Base-by-base conservation (phyloP, 345 rosid genomes). In the Streptanthus diversifolius region DNA sequence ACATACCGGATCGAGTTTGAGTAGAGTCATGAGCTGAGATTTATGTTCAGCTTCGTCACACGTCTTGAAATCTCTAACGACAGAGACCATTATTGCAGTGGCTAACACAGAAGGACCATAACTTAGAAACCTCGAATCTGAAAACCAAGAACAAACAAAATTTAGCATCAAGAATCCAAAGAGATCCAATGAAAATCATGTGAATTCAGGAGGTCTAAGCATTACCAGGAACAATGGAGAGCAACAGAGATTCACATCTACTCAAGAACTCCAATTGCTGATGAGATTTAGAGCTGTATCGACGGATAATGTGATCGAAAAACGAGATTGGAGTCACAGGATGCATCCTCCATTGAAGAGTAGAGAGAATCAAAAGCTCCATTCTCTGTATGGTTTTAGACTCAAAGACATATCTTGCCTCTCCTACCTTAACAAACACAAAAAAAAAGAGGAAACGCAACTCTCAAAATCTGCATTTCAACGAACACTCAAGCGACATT, bases 311-410 rank as follows among this genome's bases (percentile, higher is more conserved):
- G 77, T 89, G 90, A 82, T 93, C 87, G 61, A 93, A 81, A 74
- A 78, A 93, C 9, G 92, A 85, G 83, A 93, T 80, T 57, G 98
- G 88, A 30, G 98, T 91, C 18, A 89, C 91, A 24, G 95, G 96
- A 80, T 91, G 87, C 98, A 93, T 89, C 85, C 83, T 83, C 97
- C 97, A 93, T 10, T 74, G 78, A 61, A 93, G 97, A 27, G 88
- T 83, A 59, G 98, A 87, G 63, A 93, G 86, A 74, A 90, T 79
- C 74, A 89, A 36, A 72, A 93, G 88, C 87, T 91, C 97, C 98
- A 93, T 93, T 80, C 90, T 85, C 78, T 89, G 92, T 30, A 93
- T 82, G 24, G 96, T 91, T 77, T 87, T 91, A 47, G 97, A 83
- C 66, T 89, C 96, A 67, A 93, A 93, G 27, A 91, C 81, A 75